Conservation (phyloP, 78 protist genomes). For the Dictyostelium firmibasis region DNA sequence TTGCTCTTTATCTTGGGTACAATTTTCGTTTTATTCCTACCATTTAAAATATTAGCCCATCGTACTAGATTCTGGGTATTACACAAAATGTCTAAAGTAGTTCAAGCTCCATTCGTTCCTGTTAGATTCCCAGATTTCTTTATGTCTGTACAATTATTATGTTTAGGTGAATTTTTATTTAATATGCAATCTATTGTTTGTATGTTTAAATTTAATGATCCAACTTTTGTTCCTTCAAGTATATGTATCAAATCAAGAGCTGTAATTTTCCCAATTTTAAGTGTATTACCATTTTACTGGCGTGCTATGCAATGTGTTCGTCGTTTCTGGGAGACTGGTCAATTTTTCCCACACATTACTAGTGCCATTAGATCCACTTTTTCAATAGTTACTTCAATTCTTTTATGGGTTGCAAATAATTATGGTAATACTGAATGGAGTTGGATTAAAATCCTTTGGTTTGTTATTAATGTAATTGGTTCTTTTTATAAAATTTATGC, state of each 20-base stretch:
- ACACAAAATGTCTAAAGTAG: constrained; percentile 25
- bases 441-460: constrained; percentile 31
- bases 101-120: constrained; percentile 46
- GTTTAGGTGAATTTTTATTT: constrained; percentile 52
- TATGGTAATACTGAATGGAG: constrained; percentile 6
- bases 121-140: constrained; percentile 53
- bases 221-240: neutral
- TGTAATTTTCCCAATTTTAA: constrained; percentile 20
- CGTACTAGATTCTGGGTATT: constrained; percentile 49
- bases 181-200: constrained; percentile 68
- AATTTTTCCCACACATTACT: constrained; percentile 59
- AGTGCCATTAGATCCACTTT: constrained; percentile 65
- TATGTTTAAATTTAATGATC: constrained; percentile 2
- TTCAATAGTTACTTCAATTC: constrained; percentile 8
- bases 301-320: constrained; percentile 74
- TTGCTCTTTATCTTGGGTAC: neutral
- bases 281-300: constrained; percentile 34
- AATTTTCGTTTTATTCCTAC: neutral
- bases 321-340: constrained; percentile 57
- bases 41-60: constrained; percentile 25
- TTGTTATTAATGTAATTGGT: constrained; percentile 14
- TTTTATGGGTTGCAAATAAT: constrained; percentile 23
- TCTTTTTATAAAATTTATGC: constrained; percentile 54
- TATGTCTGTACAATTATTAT: constrained; percentile 54
- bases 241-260: neutral